Evolutionary conservation across 805 yeast genomes (phyloP).

Genomic region (Starmerella bombi): DNA sequence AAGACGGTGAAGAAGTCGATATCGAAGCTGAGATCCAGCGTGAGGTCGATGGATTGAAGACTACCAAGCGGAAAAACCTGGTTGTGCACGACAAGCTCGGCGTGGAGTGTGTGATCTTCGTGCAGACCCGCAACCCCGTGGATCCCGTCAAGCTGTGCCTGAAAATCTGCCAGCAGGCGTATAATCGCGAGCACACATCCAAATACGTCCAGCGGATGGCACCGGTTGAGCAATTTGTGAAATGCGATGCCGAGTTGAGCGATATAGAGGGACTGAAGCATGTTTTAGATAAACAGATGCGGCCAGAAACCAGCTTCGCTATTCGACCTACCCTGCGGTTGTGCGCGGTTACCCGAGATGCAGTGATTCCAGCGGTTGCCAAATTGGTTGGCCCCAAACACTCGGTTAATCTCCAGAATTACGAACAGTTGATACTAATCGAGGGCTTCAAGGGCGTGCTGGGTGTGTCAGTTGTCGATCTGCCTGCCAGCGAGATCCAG

Average conservation of each 20-base stretch:
- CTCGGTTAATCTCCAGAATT: constrained; percentile 63
- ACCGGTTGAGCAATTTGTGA: constrained; percentile 64
- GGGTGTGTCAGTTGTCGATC: constrained; percentile 70
- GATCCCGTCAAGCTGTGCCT: constrained; percentile 63
- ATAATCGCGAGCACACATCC: constrained; percentile 29
- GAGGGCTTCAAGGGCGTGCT: constrained; percentile 81
- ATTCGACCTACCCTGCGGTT: constrained; percentile 68
- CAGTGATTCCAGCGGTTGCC: constrained; percentile 62
- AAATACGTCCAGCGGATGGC: constrained; percentile 59
- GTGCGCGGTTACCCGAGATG: constrained; percentile 53
- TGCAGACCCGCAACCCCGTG: constrained; percentile 67
- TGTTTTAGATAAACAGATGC: constrained; percentile 60
- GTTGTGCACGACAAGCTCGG: constrained; percentile 23
- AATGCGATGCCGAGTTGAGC: constrained; percentile 42
- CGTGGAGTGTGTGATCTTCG: constrained; percentile 50
- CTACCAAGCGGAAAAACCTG: constrained; percentile 22
- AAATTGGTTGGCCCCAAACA: constrained; percentile 60
- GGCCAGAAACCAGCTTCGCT: constrained; percentile 49
- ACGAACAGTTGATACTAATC: constrained; percentile 64
- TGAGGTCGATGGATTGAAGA: constrained; percentile 48
- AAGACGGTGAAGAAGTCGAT: constrained; percentile 29
- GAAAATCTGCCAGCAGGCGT: constrained; percentile 48
- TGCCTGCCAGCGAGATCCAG: constrained; percentile 35
- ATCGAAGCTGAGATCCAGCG: constrained; percentile 64
- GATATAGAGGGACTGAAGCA: constrained; percentile 47